phyloP scores from a whole-genome alignment of 2,329 filamentous ascomycete species.

The Fusarium drepaniforme region DNA sequence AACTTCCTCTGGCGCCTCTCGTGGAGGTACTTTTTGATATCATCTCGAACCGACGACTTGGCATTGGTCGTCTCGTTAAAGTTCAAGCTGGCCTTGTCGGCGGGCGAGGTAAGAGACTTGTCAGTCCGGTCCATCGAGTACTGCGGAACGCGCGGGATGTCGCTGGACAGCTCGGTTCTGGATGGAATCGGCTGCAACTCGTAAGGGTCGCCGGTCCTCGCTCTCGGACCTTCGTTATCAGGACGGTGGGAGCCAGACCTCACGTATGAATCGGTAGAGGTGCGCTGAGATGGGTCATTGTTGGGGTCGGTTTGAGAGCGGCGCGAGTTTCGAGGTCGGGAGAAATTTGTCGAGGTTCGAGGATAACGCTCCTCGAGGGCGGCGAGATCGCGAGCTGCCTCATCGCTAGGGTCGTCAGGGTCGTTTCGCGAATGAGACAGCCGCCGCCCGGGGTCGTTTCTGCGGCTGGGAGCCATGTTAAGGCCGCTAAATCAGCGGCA shows the following conservation, averaged over 20 bases:
- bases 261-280: conserved; percentile 26
- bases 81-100: conserved; percentile 31
- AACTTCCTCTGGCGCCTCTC: conserved; percentile 33
- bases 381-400: conserved; percentile 38
- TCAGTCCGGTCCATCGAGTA: conserved; percentile 35
- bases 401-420: conserved; percentile 23
- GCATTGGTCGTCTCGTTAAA: conserved; percentile 7
- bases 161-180: conserved; percentile 22
- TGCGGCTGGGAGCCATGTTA: conserved; percentile 46
- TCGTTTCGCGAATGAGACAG: conserved; percentile 24
- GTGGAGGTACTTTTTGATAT: conserved; percentile 39
- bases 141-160: conserved; percentile 17
- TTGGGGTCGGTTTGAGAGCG: conserved; percentile 31
- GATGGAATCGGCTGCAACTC: conserved; percentile 44
- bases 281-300: conserved; percentile 26
- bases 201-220: conserved; percentile 19
- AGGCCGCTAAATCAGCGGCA: conserved; percentile 39
- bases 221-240: conserved; percentile 22
- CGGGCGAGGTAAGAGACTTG: conserved; percentile 20
- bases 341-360: conserved; percentile 30
- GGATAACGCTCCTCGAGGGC: conserved; percentile 42
- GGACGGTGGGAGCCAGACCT: conserved; percentile 33
- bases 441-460: conserved; percentile 37
- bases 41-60: conserved; percentile 38
- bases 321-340: conserved; percentile 30